phyloP scores from a whole-genome alignment of 129 eudicot genomes.

The Pseudognaphalium luteoalbum region DNA sequence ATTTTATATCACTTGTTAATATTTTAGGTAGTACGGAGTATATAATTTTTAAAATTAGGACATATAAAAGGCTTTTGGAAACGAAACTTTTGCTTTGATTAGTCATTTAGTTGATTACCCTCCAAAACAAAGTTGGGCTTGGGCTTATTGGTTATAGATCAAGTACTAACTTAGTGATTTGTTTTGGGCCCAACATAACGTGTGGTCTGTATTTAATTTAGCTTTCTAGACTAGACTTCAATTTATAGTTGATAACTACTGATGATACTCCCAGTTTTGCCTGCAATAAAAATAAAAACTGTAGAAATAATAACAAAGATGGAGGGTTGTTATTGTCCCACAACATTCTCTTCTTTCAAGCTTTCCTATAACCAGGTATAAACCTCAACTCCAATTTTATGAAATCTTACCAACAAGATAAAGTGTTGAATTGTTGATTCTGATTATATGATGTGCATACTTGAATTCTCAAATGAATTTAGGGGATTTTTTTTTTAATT shows the following conservation, averaged over 20 bases:
- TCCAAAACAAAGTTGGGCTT: not conserved
- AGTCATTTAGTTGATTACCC: not conserved
- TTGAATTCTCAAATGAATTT: not conserved
- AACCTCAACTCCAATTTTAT: not conserved
- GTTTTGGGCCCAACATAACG: not conserved
- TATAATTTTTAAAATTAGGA: too few relatives aligned
- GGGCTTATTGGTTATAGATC: not conserved
- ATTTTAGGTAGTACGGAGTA: too few relatives aligned
- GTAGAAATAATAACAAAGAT: not conserved
- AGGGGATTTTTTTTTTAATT: not conserved
- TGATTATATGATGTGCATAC: not conserved
- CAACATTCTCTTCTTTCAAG: not conserved
- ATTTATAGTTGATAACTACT: not conserved
- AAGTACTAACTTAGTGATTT: not conserved
- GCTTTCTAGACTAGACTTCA: not conserved
- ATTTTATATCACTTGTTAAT: too few relatives aligned
- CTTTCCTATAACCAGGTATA: constrained; percentile 1
- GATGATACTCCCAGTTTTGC: not conserved
- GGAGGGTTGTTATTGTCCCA: constrained; percentile 15
- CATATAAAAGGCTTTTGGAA: not conserved
- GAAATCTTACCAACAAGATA: not conserved
- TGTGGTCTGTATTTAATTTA: not conserved
- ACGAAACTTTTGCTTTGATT: not conserved
- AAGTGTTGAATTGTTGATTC: not conserved
- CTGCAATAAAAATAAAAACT: not conserved